phyloP scores from a whole-genome alignment of 2,329 filamentous ascomycete genomes.

The Exophiala oligosperma region DNA sequence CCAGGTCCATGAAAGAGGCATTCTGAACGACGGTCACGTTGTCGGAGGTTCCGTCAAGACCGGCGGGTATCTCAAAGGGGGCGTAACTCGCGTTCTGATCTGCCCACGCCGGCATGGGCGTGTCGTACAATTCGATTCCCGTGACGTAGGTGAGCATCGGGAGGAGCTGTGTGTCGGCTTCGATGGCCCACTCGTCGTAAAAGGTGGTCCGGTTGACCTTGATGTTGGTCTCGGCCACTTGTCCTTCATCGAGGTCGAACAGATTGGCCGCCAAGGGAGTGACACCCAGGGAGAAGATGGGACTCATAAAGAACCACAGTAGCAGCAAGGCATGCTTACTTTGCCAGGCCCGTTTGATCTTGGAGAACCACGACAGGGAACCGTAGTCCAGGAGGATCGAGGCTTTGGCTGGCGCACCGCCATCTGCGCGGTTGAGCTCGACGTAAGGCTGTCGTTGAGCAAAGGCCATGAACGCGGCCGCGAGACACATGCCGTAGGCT shows the following conservation, averaged over 20 bases:
- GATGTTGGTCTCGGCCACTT: background rate
- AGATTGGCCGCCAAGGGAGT: background rate
- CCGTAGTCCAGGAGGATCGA: background rate
- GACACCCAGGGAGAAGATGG: background rate
- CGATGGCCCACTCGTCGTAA: background rate
- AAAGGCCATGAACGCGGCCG: background rate
- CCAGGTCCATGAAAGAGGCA: background rate
- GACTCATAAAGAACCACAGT: background rate
- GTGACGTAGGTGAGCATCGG: background rate
- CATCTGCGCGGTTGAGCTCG: background rate
- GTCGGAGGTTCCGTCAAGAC: background rate
- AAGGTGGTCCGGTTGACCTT: background rate
- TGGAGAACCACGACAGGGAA: background rate
- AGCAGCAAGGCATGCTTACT: background rate
- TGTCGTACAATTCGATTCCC: background rate
- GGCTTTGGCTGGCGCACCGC: background rate
- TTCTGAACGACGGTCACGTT: background rate
- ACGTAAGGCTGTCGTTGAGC: background rate
- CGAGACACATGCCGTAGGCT: background rate
- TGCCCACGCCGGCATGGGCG: background rate
- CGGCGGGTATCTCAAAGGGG: background rate
- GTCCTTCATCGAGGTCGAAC: background rate
- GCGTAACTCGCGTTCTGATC: background rate
- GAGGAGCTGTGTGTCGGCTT: background rate
- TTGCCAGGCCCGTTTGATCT: background rate